Percentiles rank a stretch among this genome's conserved stretches.
Conservation (phyloP, 495 filamentous ascomycete species). For the Penicillium manginii region DNA sequence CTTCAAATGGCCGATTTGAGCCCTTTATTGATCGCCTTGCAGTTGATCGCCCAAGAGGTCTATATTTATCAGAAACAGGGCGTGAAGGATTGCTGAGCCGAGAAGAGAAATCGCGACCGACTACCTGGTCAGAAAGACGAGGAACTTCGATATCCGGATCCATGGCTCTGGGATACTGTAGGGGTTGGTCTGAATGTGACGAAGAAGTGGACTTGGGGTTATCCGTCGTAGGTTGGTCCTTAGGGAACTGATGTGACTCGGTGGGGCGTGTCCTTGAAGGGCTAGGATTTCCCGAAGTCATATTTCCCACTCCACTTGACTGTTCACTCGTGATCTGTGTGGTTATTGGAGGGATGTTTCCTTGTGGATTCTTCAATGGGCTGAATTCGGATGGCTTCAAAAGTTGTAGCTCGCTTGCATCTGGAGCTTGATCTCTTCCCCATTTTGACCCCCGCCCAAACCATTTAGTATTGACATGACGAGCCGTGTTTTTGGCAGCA, state of each 20-base stretch:
- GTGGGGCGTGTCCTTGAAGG: too few relatives aligned
- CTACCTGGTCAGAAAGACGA: too few relatives aligned
- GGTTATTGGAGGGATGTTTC: not conserved
- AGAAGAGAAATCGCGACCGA: too few relatives aligned
- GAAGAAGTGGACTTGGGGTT: too few relatives aligned
- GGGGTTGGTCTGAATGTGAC: too few relatives aligned
- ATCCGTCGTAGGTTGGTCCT: too few relatives aligned
- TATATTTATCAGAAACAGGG: too few relatives aligned
- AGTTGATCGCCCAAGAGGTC: too few relatives aligned
- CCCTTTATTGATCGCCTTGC: not conserved
- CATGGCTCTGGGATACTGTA: too few relatives aligned
- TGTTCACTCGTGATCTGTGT: not conserved
- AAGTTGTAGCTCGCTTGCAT: constrained; percentile 46
- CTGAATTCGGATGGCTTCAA: constrained; percentile 38
- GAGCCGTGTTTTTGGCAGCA: not conserved
- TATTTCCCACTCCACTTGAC: not conserved
- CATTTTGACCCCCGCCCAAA: constrained; percentile 19
- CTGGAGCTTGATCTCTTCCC: constrained; percentile 47
- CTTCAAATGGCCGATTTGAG: not conserved
- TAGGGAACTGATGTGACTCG: too few relatives aligned
- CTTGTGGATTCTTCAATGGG: not conserved
- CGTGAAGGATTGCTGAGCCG: too few relatives aligned
- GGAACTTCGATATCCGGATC: too few relatives aligned
- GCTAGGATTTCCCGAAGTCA: not conserved
- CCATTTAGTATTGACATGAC: not conserved